phyloP scores from a whole-genome alignment of 352 stramenopile genomes.

The Phytophthora nicotianae region DNA sequence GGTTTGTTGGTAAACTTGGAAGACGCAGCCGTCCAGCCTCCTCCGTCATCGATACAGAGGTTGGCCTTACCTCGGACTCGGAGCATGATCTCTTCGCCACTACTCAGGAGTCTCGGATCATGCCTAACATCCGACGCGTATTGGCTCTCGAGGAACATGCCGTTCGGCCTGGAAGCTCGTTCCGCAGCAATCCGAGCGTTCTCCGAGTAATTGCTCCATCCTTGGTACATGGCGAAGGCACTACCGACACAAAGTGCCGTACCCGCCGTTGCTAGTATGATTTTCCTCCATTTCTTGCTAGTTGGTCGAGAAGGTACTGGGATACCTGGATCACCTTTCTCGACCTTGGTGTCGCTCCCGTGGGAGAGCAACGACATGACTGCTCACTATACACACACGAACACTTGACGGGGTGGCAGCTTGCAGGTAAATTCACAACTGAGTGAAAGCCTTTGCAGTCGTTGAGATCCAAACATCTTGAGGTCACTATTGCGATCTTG shows the following conservation, averaged over 20 bases:
- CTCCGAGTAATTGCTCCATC: slow-evolving; percentile 18
- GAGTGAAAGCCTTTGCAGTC: not conserved
- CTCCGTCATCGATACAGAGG: slow-evolving; percentile 44
- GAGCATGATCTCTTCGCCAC: slow-evolving; percentile 32
- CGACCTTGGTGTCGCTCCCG: slow-evolving; percentile 24
- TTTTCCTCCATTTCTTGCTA: slow-evolving; percentile 23
- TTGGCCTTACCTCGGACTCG: slow-evolving; percentile 32
- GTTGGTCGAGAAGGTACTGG: slow-evolving; percentile 1
- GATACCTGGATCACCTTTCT: slow-evolving; percentile 2
- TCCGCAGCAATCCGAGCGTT: not conserved
- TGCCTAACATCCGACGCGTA: slow-evolving; percentile 17
- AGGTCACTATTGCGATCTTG: slow-evolving; percentile 13
- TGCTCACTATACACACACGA: slow-evolving; percentile 6
- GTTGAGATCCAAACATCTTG: not conserved
- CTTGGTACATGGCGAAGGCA: slow-evolving; percentile 25
- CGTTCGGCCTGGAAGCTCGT: slow-evolving; percentile 9
- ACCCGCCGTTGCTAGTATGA: slow-evolving; percentile 11
- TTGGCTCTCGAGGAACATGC: slow-evolving; percentile 30
- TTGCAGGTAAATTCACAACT: slow-evolving; percentile 33
- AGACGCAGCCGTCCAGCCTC: slow-evolving; percentile 9
- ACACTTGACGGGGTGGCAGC: slow-evolving; percentile 13
- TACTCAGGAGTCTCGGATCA: slow-evolving; percentile 9
- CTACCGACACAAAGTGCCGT: slow-evolving; percentile 23
- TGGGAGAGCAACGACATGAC: slow-evolving; percentile 31
- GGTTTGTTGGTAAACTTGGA: slow-evolving; percentile 31